Evolutionary conservation across 75 land plant species (phyloP).

Genomic region (Azolla pinnata): DNA sequence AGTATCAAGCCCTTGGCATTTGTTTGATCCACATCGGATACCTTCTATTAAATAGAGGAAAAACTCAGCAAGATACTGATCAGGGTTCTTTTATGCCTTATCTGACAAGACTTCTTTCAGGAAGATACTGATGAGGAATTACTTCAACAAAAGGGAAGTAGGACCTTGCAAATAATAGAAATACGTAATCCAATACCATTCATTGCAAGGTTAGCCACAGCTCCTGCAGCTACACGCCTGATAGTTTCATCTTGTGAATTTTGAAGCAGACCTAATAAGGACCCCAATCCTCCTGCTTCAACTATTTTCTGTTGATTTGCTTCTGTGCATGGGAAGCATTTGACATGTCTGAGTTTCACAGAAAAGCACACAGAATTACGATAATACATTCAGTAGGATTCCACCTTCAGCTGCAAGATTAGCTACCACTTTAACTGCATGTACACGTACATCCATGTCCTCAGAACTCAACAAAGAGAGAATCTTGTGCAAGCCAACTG

Average conservation of each 20-base stretch:
- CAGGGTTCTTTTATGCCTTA: too few species aligned
- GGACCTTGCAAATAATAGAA: not conserved
- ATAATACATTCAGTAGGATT: slow-evolving; percentile 4
- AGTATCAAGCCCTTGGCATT: too few species aligned
- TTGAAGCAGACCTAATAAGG: slow-evolving; percentile 52
- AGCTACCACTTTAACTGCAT: slow-evolving; percentile 75
- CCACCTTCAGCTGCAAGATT: slow-evolving; percentile 84
- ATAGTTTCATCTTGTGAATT: slow-evolving; percentile 68
- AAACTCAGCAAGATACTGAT: too few species aligned
- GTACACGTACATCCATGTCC: slow-evolving; percentile 57
- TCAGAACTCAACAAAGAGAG: slow-evolving; percentile 47
- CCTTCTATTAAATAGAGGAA: too few species aligned
- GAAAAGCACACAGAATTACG: too few species aligned
- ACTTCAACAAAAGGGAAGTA: not conserved
- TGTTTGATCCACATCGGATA: too few species aligned
- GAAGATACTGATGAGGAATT: not conserved
- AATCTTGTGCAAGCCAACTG: slow-evolving; percentile 71
- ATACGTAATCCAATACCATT: slow-evolving; percentile 40
- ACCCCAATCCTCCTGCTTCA: slow-evolving; percentile 70
- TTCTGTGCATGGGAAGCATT: too few species aligned
- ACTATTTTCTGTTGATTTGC: slow-evolving; percentile 77
- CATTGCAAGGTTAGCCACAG: slow-evolving; percentile 85
- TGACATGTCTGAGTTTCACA: too few species aligned
- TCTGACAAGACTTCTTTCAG: too few species aligned
- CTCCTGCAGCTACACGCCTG: slow-evolving; percentile 82